These are phyloP conservation scores for Cenchrus americanus DNA, from an alignment of 176 grass and related monocot species.

Conservation along the genomic window DNA sequence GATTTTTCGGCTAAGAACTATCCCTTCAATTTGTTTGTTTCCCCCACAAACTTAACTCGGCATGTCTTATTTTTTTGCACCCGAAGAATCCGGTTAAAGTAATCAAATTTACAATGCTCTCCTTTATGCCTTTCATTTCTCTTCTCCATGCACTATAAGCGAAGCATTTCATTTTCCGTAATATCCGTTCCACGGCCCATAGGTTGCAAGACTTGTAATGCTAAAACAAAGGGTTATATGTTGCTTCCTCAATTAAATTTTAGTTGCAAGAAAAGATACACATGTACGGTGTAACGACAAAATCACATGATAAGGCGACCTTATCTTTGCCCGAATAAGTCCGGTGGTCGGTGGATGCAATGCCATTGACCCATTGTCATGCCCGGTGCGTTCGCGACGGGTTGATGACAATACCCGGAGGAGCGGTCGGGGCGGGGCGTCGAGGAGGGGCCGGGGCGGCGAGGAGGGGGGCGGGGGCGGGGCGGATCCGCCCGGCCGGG, in stretches of 20 bases:
- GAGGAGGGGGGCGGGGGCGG: too few relatives aligned
- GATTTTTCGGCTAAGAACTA: background rate
- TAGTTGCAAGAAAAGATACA: background rate
- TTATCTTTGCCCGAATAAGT: background rate
- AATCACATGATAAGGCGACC: background rate
- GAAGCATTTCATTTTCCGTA: background rate
- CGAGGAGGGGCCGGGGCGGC: too few relatives aligned
- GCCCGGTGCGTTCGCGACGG: background rate
- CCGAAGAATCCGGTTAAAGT: background rate
- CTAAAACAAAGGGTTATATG: background rate
- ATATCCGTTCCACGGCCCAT: background rate
- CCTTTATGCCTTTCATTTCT: background rate
- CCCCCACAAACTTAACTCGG: background rate
- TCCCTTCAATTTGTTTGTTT: background rate
- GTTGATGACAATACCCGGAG: constrained; percentile 1
- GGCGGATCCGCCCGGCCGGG: too few relatives aligned
- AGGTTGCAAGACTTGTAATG: background rate
- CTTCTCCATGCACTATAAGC: background rate
- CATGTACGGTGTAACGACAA: background rate
- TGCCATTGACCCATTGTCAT: background rate
- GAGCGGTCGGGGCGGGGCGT: too few relatives aligned
- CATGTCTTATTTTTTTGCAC: background rate
- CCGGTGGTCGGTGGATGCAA: background rate
- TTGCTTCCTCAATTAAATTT: background rate
- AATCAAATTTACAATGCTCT: background rate